Evolutionary conservation across 2,329 filamentous ascomycete genomes (phyloP).

Genomic region (Neofusicoccum umdonicola): DNA sequence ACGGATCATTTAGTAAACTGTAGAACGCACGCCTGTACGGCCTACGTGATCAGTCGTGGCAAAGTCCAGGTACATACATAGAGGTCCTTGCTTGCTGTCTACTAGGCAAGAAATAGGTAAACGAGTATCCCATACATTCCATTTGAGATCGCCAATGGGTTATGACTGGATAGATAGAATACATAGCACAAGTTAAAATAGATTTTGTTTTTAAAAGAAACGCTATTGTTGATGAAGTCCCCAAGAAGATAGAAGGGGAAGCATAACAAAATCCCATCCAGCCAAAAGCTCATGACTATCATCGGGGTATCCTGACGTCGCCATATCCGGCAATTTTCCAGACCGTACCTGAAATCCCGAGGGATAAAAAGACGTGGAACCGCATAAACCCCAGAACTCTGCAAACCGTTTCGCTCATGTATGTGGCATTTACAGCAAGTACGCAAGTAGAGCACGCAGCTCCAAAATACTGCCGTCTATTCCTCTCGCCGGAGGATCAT

Average conservation of each 20-base stretch:
- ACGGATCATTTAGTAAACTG: too few relatives aligned
- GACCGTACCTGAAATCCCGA: neutral
- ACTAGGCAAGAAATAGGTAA: too few relatives aligned
- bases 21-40: too few relatives aligned
- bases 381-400: neutral
- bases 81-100: too few relatives aligned
- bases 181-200: too few relatives aligned
- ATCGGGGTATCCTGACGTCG: constrained; percentile 11
- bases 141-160: too few relatives aligned
- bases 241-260: neutral
- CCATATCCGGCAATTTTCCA: neutral
- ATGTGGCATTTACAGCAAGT: neutral
- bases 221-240: neutral
- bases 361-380: neutral
- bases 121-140: too few relatives aligned
- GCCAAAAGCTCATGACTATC: constrained; percentile 11
- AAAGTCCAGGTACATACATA: too few relatives aligned
- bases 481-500: neutral
- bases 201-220: neutral
- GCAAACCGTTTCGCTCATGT: neutral
- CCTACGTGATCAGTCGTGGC: too few relatives aligned
- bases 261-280: neutral
- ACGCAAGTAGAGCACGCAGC: neutral
- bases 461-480: neutral
- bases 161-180: too few relatives aligned